Base-by-base conservation (phyloP, 176 grass and related monocot genomes). In the Guadua angustifolia region DNA sequence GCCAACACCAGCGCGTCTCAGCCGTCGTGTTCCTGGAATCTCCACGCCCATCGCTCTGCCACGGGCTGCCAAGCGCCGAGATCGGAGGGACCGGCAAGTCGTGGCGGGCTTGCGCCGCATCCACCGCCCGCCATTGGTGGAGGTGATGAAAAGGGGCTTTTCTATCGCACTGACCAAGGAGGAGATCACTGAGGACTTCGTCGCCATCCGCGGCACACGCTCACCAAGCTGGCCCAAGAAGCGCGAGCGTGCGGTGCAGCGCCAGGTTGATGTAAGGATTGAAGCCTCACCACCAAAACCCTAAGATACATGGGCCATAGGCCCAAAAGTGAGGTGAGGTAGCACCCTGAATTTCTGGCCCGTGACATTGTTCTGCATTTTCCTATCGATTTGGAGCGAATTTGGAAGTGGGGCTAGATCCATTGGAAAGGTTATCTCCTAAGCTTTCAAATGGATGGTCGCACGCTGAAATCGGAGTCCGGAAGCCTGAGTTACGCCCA, bases 171-270 rank as follows among this genome's bases (percentile, higher is more conserved):
- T 92, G 6, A 75, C 83, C 42, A 79, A 45, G 69, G 74, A 89
- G 45, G 86, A 92, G 74, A 86, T 92, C 43, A 69, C 47, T 22
- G 83, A 78, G 42, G 90, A 92, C 69, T 80, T 92, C 74, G 44
- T 43, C 51, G 68, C 79, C 63, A 79, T 89, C 75, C 84, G 81
- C 56, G 76, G 83, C 75, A 75, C 71, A 40, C 73, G 87, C 65
- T 53, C 82, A 13, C 53, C 91, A 18, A 74, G 88, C 77, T 66
- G 88, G 26, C 62, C 88, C 39, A 93, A 77, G 78, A 93, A 90
- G 82, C 85, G 85, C 55, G 63, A 82, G 19, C 39, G 47, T n/a
- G 44, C 33, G 56, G 68, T 83, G 38, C 88, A 86, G 69, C 44
- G 32, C 52, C 46, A 60, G 60, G 15, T 93, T 40, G 62, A 93